Percentiles rank a stretch among this genome's conserved stretches.
Conservation (phyloP, 306 rosid species). For the Pyrus bretschneideri region DNA sequence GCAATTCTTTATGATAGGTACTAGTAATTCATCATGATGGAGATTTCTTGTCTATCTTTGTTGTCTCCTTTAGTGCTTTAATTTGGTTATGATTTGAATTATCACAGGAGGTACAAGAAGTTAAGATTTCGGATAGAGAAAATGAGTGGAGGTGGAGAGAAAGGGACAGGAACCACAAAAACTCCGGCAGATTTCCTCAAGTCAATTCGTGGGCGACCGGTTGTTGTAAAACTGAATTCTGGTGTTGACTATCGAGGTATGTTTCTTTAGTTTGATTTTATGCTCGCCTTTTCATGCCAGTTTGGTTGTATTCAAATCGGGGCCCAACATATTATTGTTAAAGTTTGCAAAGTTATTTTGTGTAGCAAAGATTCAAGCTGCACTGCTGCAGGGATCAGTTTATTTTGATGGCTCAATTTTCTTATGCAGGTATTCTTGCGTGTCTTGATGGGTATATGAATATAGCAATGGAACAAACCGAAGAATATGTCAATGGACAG, state of each 20-base stretch:
- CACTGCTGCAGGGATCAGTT: not conserved
- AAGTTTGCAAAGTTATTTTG: not conserved
- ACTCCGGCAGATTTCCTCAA: conserved; percentile 91
- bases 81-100: not conserved
- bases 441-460: conserved; percentile 99
- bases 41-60: not conserved
- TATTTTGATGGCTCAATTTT: conserved; percentile 10
- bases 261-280: not conserved
- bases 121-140: conserved; percentile 1
- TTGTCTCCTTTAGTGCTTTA: not conserved
- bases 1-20: not conserved
- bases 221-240: conserved; percentile 86
- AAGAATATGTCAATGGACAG: conserved; percentile 91
- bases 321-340: not conserved
- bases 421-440: conserved; percentile 74
- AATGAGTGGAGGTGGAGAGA: conserved; percentile 65
- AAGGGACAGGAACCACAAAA: conserved; percentile 61
- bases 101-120: not conserved
- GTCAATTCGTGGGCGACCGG: conserved; percentile 90
- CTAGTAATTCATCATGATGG: not conserved
- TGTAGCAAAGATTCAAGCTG: not conserved
- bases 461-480: conserved; percentile 98
- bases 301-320: not conserved
- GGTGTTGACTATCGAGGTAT: conserved; percentile 91
- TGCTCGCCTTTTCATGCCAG: not conserved